Evolutionary conservation across 2,329 filamentous ascomycete genomes (phyloP), one percentile per base, ranked within the genome.

Genomic region (Phyllosticta capitalensis): DNA sequence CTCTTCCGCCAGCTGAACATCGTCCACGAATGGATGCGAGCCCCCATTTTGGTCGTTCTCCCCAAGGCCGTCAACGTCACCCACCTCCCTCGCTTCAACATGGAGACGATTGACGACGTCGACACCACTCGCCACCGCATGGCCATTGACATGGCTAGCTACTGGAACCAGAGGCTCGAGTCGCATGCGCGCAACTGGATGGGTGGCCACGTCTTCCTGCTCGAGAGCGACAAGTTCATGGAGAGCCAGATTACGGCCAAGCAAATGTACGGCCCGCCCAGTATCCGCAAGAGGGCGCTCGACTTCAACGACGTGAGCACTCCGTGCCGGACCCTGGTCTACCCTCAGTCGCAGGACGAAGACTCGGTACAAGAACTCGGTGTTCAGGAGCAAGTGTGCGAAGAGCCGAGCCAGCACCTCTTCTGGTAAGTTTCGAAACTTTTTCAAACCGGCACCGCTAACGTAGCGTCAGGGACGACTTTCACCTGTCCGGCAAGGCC

Each of bases 141-240:
- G 56, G 61, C 67, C 22, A 64, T 71, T 5, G 71, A 71, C 57
- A 56, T 74, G 53, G 69, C 64, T 65, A 58, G 63, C 9, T 72
- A 72, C 61, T 74, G 71, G 71, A 73, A 74, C 61, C 65, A 64
- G 28, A 67, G 63, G 28, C 63, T 74, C 64, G 63, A 65, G 65
- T 64, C 63, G 45, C 62, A 63, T 56, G 68, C 69, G 24, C 61
- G 60, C 10, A 59, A 64, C 52, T 74, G 72, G 72, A 62, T 63
- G 38, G 65, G 66, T 10, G 71, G 71, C 21, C 62, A 67, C 9
- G 58, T 72, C 33, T 72, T 66, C 58, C 65, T 73, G 65, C 69
- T 67, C n/a, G 67, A 72, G 30, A 63, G 67, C 26, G 68, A 72
- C 60, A 63, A 63, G 14, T 64, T 72, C 57, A 64, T 74, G 19